Conservation (phyloP, 495 filamentous ascomycete species). For the Aspergillus affinis region DNA sequence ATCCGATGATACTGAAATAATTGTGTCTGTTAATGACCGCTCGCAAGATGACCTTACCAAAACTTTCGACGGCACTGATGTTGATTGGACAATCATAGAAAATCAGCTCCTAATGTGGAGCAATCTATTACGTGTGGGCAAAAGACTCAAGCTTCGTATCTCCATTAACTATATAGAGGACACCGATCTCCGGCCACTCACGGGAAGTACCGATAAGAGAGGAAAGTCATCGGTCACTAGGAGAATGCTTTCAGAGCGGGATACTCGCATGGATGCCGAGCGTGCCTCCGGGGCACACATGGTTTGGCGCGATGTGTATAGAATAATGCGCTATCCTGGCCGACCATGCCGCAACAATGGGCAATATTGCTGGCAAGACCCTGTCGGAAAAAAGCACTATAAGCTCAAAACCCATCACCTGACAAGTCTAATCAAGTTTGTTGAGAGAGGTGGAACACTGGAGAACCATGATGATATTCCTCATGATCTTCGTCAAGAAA, state of each 20-base stretch:
- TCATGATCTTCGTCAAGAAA: constrained; percentile 21
- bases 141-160: constrained; percentile 24
- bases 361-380: constrained; percentile 34
- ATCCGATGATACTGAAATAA: constrained; percentile 23
- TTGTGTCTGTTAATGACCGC: constrained; percentile 21
- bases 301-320: constrained; percentile 32
- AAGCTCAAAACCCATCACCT: constrained; percentile 27
- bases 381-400: constrained; percentile 31
- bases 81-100: constrained; percentile 22
- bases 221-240: constrained; percentile 20
- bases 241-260: constrained; percentile 23
- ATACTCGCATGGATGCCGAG: constrained; percentile 26
- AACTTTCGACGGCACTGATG: constrained; percentile 19
- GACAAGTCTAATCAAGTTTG: constrained; percentile 25
- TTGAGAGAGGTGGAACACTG: constrained; percentile 23
- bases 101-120: constrained; percentile 25
- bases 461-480: constrained; percentile 31
- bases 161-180: constrained; percentile 24
- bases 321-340: constrained; percentile 27
- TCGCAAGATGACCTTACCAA: constrained; percentile 22
- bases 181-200: neutral
- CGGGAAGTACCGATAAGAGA: constrained; percentile 22
- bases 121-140: constrained; percentile 17
- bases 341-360: constrained; percentile 23
- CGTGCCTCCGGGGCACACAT: constrained; percentile 20